Evolutionary conservation across 805 yeast genomes (phyloP), one percentile per base, ranked within the genome.

Genomic region (Ogataea polymorpha): DNA sequence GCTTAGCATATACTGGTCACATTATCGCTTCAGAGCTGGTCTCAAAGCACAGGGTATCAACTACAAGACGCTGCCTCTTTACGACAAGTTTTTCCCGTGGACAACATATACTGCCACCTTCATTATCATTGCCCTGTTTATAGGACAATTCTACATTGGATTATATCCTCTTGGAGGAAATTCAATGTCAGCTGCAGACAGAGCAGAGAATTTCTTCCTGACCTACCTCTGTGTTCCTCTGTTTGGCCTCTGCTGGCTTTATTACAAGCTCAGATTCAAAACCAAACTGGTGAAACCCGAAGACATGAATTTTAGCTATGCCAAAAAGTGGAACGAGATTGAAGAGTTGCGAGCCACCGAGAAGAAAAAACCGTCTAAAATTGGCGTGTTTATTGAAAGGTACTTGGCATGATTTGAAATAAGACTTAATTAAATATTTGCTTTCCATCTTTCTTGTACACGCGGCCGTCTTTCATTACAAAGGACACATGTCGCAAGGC

Each of bases 101-200:
- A 54, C 54, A 12, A 51, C 56, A 8, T 51, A 48, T 36, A n/a
- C 46, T 15, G 54, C 50, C 23, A 48, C 79, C 6, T 56, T 74
- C 11, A 37, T 66, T 10, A 61, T 81, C 48, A 74, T 79, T 56
- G 39, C 65, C 9, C 65, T 79, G 42, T 71, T 80, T 23, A 61
- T 73, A 37, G 82, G 80, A 3, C 85, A 79, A 56, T 78, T 80
- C 59, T 80, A 84, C 81, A 74, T 80, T 35, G 82, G 85, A 7
- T 59, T 80, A 37, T 79, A 69, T 55, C 85, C 87, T 35, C 61
- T 81, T 37, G 79, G 74, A 2, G 65, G 65, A 17, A 58, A 43
- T 7, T 39, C 51, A 30, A 61, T 77, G 45, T 67, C 63, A 52
- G 81, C 82, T 3, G 42, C 37, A 3, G 48, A 32, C 9, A 52